phyloP scores from a whole-genome alignment of 2,329 filamentous ascomycete genomes.

The Chlorencoelia australis region DNA sequence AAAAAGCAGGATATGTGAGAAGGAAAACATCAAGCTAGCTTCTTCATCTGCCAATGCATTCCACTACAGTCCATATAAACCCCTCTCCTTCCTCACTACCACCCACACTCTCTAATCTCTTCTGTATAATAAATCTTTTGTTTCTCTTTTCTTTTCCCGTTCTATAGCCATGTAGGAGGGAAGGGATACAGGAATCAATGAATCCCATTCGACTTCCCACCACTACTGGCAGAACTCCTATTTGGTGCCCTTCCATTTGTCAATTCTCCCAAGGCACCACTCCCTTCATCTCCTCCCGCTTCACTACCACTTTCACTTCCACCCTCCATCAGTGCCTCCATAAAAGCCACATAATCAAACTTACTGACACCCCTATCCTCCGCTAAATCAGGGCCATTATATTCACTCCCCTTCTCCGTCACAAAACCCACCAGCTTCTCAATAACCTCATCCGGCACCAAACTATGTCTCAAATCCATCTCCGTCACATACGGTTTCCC shows the following conservation, averaged over 20 bases:
- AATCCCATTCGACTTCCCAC: conserved; percentile 7
- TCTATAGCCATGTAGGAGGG: too few relatives aligned
- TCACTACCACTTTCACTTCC: conserved; percentile 18
- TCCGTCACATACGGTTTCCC: conserved; percentile 98
- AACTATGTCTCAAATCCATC: conserved; percentile 85
- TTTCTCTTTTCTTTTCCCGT: too few relatives aligned
- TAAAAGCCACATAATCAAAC: conserved; percentile 95
- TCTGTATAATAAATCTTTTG: too few relatives aligned
- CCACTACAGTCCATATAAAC: too few relatives aligned
- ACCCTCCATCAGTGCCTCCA: conserved; percentile 67
- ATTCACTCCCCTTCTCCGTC: too few relatives aligned
- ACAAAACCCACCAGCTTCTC: conserved; percentile 84
- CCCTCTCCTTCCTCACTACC: too few relatives aligned
- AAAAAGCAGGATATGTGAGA: too few relatives aligned
- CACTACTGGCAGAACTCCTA: conserved; percentile 1
- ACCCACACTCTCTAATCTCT: too few relatives aligned
- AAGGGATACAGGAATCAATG: conserved; percentile 1
- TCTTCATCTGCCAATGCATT: too few relatives aligned
- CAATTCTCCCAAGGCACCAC: conserved; percentile 16
- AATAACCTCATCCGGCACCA: conserved; percentile 95
- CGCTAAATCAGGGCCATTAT: conserved; percentile 75
- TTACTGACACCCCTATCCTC: conserved; percentile 77
- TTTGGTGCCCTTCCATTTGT: conserved; percentile 20
- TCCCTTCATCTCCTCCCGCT: conserved; percentile 8
- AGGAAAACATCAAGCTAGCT: too few relatives aligned